Evolutionary conservation across 345 rosid genomes (phyloP).

Genomic region (Arabidopsis arenosa): DNA sequence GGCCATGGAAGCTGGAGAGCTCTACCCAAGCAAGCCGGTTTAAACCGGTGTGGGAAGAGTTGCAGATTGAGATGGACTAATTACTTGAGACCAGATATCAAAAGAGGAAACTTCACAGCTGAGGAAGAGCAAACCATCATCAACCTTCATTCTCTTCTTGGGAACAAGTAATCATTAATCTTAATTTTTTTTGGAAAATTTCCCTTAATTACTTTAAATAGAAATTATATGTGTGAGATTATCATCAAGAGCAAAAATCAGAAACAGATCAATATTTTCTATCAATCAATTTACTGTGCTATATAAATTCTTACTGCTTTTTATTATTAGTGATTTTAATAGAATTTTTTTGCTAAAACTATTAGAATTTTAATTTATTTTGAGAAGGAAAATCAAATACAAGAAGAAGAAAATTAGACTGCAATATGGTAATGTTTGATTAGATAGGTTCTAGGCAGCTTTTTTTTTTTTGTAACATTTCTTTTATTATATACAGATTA

Average conservation of each 20-base stretch:
- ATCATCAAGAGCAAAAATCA: neutral
- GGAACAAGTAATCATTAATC: slow-evolving; percentile 69
- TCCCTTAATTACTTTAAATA: neutral
- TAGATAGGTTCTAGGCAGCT: neutral
- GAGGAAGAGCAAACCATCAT: slow-evolving; percentile 80
- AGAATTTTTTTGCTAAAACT: neutral
- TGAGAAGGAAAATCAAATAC: neutral
- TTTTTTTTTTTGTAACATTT: neutral
- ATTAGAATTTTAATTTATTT: neutral
- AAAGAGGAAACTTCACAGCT: slow-evolving; percentile 71
- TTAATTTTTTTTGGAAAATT: neutral
- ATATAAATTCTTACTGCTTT: neutral
- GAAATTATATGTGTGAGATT: neutral
- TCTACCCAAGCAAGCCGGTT: slow-evolving; percentile 70
- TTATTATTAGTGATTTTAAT: neutral
- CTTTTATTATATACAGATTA: neutral
- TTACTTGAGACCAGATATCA: slow-evolving; percentile 78
- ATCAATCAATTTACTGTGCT: too few relatives aligned
- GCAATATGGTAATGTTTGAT: neutral
- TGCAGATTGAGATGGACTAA: slow-evolving; percentile 84
- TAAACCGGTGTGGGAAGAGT: slow-evolving; percentile 85
- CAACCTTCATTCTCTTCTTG: slow-evolving; percentile 68
- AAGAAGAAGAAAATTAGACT: neutral
- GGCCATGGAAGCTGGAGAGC: slow-evolving; percentile 91
- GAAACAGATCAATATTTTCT: neutral